Percentiles rank a stretch among this genome's conserved stretches.
Conservation (phyloP, 306 rosid species). For the Benincasa hispida region DNA sequence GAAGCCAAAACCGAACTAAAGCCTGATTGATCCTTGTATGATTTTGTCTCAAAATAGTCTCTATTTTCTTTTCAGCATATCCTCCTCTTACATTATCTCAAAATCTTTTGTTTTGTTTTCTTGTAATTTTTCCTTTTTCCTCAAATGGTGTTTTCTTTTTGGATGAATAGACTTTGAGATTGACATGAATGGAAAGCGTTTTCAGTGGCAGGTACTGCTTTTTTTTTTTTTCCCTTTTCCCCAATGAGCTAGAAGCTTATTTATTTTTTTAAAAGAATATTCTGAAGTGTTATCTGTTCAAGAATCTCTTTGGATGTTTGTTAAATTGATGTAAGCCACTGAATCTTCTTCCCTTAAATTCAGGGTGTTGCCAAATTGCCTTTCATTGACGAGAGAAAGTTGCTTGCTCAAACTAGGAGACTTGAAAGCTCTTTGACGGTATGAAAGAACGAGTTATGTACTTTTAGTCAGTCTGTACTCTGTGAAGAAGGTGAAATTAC, state of each 20-base stretch:
- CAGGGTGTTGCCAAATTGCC: constrained; percentile 98
- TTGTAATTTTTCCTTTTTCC: constrained; percentile 1
- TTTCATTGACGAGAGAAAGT: constrained; percentile 79
- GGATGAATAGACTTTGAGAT: constrained; percentile 75
- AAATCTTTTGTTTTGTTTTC: constrained; percentile 8
- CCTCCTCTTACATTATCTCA: background rate
- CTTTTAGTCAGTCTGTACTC: background rate
- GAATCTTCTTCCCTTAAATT: constrained; percentile 9
- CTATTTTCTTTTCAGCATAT: background rate
- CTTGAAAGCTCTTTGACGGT: constrained; percentile 87
- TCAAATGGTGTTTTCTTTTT: background rate
- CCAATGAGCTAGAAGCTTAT: background rate
- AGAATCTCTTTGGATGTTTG: background rate
- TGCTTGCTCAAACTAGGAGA: constrained; percentile 62
- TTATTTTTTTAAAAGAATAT: background rate
- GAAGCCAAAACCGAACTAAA: background rate
- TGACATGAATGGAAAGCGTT: constrained; percentile 98
- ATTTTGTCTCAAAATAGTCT: background rate
- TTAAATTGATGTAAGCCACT: constrained; percentile 5
- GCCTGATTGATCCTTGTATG: background rate
- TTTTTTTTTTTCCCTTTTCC: too few species aligned
- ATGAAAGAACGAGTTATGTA: constrained; percentile 10
- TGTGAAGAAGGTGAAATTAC: background rate
- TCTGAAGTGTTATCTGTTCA: background rate
- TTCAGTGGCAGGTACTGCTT: constrained; percentile 82